Base-by-base conservation (phyloP, 164 flowering plant species). In the Tetracentron sinense region DNA sequence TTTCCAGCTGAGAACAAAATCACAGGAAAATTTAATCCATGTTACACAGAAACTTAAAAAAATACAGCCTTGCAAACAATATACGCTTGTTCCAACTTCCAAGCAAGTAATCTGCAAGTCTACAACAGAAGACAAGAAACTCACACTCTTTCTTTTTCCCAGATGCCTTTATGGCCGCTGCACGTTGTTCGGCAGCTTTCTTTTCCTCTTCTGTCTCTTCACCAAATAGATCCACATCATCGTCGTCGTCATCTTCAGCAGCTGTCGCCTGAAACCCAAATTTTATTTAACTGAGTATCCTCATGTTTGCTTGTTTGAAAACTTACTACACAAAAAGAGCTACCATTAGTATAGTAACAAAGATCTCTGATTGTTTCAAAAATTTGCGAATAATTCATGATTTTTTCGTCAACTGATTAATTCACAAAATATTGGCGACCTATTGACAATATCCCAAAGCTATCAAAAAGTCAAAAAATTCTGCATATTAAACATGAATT, bases 151-250 rank as follows among this genome's bases (percentile, higher is more conserved):
- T 94, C 96, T 93, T 92, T 60, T 90, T 94, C 22, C 73, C 71
- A 46, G 97, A 79, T 33, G 93, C 91, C 79, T 91, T 91, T 15
- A 74, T 58, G 16, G 96, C 81, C 50, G 94, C 97, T 14, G 96
- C 92, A 55, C 96, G 81, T 58, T 83, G 89, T 73, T 91, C 97
- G 42, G 96, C 90, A 72, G 96, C 96, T 77, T 87, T 86, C 85
- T 91, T 94, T 74, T 94, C 97, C 77, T 94, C 96, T 64, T 89
- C 99, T 4, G 96, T 91, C 83, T 94, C 96, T 63, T 94, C 99
- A 48, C 96, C 99, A 77, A 94, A 94, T 7, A 94, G 81, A 75
- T 94, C 96, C 25, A 94, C 83, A 72, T 94, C 98, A 31, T 82
- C 86, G 28, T 87, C 98, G 33, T 84, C 86, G 1, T 89, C 93